These are phyloP conservation scores for Aspergillus sclerotioniger DNA, from an alignment of 495 filamentous ascomycete genomes.

Conservation along the genomic window DNA sequence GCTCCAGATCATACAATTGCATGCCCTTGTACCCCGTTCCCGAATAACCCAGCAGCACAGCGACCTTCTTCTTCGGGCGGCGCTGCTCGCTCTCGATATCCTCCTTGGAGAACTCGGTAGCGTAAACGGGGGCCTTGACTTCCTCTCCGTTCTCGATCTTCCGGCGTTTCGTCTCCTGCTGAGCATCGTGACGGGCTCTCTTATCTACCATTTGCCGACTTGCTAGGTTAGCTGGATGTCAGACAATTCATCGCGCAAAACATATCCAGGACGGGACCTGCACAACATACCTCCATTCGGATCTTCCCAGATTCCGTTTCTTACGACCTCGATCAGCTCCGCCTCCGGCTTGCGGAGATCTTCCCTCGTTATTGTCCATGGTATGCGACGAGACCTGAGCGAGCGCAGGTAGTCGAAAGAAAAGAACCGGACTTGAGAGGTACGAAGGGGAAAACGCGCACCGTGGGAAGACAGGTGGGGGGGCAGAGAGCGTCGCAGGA, in stretches of 20 bases:
- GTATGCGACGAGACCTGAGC: conserved; percentile 5
- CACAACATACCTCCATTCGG: conserved; percentile 58
- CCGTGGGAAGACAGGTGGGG: not conserved
- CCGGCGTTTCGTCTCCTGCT: conserved; percentile 58
- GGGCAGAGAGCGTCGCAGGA: conserved; percentile 11
- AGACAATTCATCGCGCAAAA: conserved; percentile 7
- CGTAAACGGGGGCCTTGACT: conserved; percentile 41
- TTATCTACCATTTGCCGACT: conserved; percentile 63
- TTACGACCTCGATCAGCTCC: conserved; percentile 48
- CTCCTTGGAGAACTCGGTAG: conserved; percentile 62
- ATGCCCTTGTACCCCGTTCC: conserved; percentile 98
- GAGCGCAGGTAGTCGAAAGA: not conserved
- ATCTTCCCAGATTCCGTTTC: conserved; percentile 65
- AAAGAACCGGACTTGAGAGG: not conserved
- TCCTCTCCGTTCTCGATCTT: conserved; percentile 50
- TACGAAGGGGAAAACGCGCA: not conserved
- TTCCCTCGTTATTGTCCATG: conserved; percentile 43
- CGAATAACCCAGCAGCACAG: conserved; percentile 90
- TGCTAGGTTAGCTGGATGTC: conserved; percentile 55
- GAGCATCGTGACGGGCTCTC: conserved; percentile 56
- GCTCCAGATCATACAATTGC: conserved; percentile 60
- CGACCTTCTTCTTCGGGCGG: conserved; percentile 91
- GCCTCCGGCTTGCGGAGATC: conserved; percentile 32
- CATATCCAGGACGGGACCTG: not conserved
- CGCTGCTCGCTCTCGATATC: conserved; percentile 83